Conservation (phyloP, 345 rosid genomes). For the Rubroshorea leprosula region DNA sequence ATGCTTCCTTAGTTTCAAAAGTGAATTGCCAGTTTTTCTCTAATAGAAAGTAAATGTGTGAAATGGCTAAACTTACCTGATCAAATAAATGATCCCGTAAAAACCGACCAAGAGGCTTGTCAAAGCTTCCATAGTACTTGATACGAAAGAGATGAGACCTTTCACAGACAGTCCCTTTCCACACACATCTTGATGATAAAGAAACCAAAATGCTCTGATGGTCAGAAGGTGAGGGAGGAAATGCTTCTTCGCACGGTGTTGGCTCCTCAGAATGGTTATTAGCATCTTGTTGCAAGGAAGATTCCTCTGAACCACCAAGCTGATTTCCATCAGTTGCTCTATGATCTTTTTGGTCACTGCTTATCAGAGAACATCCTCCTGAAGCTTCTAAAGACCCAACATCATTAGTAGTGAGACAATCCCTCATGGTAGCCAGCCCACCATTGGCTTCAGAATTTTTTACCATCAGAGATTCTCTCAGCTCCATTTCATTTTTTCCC, state of each 20-base stretch:
- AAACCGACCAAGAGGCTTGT: constrained; percentile 94
- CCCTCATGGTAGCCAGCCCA: constrained; percentile 20
- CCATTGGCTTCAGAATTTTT: constrained; percentile 27
- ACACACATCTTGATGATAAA: constrained; percentile 89
- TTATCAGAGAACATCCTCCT: constrained; percentile 23
- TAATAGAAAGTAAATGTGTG: not conserved
- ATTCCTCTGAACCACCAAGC: constrained; percentile 29
- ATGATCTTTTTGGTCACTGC: constrained; percentile 26
- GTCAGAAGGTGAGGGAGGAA: constrained; percentile 94
- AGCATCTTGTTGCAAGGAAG: constrained; percentile 36
- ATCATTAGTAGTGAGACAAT: constrained; percentile 23
- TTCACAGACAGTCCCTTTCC: constrained; percentile 97
- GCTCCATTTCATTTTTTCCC: constrained; percentile 29
- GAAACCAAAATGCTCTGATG: constrained; percentile 97
- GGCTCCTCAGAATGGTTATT: constrained; percentile 37
- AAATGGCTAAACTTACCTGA: constrained; percentile 46
- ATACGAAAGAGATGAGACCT: constrained; percentile 93
- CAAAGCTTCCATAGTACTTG: constrained; percentile 93
- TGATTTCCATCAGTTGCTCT: constrained; percentile 25
- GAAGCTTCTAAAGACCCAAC: constrained; percentile 20
- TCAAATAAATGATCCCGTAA: constrained; percentile 88
- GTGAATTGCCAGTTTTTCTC: not conserved
- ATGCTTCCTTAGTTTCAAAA: constrained; percentile 16
- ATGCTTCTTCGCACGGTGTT: constrained; percentile 62
- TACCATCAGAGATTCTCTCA: constrained; percentile 27